Evolutionary conservation across 78 protist species (phyloP), one percentile per base, ranked within the genome.

Genomic region (Chrysochromulina parva): DNA sequence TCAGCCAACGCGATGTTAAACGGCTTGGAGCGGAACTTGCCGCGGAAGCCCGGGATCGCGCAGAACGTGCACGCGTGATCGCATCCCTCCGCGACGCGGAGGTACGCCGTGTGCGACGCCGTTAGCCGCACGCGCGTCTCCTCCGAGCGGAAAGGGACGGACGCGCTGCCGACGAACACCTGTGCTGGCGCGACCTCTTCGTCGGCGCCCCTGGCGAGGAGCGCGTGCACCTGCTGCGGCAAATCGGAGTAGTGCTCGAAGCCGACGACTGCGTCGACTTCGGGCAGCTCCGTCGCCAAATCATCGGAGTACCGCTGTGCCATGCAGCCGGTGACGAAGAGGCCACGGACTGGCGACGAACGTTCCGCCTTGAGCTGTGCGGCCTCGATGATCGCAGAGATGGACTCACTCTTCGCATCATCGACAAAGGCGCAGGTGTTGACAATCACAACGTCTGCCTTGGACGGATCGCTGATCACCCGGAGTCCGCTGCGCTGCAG

Each of bases 231-330:
- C 88, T 82, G 4, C 52, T 54, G 47, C 47, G 88, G 88, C 28
- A 89, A 52, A 20, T 89, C 66, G 16, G 69, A n/a, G 76, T 76
- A 89, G 26, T 10, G 2, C 76, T 89, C 92, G 59, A 89, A 89
- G 17, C 92, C 92, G 52, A 89, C 52, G 38, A 89, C 87, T 0
- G 92, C 92, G 76, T 89, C 92, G 19, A 89, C 87, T 20, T 89
- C 87, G 0, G 90, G 90, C 82, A 88, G 60, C 86, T 74, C 92
- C 10, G 47, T 47, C 24, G 85, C 87, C 28, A 89, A 87, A 58
- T 89, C 92, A 1, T 76, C 78, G 16, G 92, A 66, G 47, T 89
- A 89, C 7, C 92, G 92, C 87, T 89, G 92, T 14, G 92, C 92
- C 74, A 89, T 38, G 87, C 92, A 89, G 53, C 92, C 92, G 7